Base-by-base conservation (phyloP, 2,329 filamentous ascomycete species). In the Trichoderma arundinaceum region DNA sequence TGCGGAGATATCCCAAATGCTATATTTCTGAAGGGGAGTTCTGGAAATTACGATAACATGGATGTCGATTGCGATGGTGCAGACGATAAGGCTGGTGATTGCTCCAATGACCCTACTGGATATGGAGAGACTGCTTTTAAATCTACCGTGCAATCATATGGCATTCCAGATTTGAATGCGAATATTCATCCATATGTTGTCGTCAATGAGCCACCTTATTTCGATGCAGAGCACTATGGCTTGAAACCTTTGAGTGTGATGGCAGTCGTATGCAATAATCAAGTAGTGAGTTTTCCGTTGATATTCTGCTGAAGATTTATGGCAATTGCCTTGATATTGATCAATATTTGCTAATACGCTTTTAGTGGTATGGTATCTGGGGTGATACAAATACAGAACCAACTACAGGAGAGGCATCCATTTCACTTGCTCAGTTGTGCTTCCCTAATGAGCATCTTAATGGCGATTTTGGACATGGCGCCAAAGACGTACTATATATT, bases 401-500 rank as follows among this genome's bases (percentile, higher is more conserved):
- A 56, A 76, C 78, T 7, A 68, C 72, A 17, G 84, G 84, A 28
- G 84, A 86, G 68, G 78, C 82, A 0, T 81, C 81, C 3, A 79
- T 86, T 64, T 80, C 82, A 1, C 75, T 86, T 13, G 84, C 81
- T 0, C 80, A 82, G 39, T 73, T 81, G 33, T 86, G 84, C 71
- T 86, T 81, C 70, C 82, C 82, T 0, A 75, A 77, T 8, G 72
- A 70, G 0, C 9, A 22, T 17, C 74, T 88, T n/a, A 82, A 73
- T 15, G 85, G 84, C 1, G 74, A 85, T 68, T 78, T 74, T 64
- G 85, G 86, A 0, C 81, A 87, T 70, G 78, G 78, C n/a, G 71
- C 77, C 32, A 78, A 83, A 15, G 83, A 88, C 70, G 82, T 88
- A 0, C 73, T 88, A 39, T 88, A 83, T 70, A 76, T 88, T 52